phyloP scores from a whole-genome alignment of 2,329 filamentous ascomycete genomes.

The Sporothrix sp. region DNA sequence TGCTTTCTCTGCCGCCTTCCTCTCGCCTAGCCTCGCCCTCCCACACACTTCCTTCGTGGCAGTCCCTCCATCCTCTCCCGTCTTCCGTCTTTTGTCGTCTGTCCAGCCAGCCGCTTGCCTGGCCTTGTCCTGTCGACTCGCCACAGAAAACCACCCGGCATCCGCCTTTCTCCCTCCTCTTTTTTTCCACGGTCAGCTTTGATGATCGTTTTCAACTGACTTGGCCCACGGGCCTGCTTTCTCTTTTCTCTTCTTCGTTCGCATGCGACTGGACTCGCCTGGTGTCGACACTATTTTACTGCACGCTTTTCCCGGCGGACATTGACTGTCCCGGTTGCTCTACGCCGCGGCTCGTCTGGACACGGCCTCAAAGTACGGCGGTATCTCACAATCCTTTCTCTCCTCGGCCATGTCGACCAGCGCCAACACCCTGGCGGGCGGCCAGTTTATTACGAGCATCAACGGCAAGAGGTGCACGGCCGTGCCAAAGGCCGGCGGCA shows the following conservation, averaged over 20 bases:
- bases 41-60: neutral
- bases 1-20: neutral
- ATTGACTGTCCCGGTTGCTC: conserved; percentile 1
- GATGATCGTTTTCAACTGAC: conserved; percentile 31
- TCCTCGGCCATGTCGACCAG: conserved; percentile 31
- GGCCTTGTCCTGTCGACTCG: neutral
- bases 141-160: neutral
- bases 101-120: conserved; percentile 3
- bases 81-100: neutral
- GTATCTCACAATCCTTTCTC: neutral
- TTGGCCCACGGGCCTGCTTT: conserved; percentile 31
- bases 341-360: conserved; percentile 15
- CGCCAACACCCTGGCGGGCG: conserved; percentile 33
- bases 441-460: conserved; percentile 40
- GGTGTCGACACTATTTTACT: conserved; percentile 8
- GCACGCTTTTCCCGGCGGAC: conserved; percentile 1
- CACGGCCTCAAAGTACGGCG: conserved; percentile 12
- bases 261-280: conserved; percentile 37
- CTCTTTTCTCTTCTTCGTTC: conserved; percentile 22
- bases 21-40: neutral
- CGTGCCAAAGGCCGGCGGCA: conserved; percentile 31
- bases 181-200: conserved; percentile 20
- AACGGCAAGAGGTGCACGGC: conserved; percentile 45
- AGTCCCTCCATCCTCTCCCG: neutral
- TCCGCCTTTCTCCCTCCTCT: conserved; percentile 15